phyloP scores from a whole-genome alignment of 768 basidiomycete genomes.

The Tephrocybe rancida region DNA sequence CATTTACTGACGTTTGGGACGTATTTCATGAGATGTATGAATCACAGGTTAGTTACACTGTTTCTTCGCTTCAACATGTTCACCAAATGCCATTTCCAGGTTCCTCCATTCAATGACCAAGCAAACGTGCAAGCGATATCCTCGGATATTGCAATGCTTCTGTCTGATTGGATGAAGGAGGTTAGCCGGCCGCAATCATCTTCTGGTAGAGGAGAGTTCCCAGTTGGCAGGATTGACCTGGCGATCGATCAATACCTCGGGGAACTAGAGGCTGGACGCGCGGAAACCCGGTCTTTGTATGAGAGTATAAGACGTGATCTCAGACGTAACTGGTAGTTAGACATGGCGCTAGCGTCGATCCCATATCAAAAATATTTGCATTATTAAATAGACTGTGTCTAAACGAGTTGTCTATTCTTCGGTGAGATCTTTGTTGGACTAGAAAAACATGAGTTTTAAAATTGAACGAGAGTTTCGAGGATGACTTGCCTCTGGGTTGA shows the following conservation, averaged over 20 bases:
- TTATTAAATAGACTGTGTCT: no score
- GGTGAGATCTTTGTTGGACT: slow-evolving; percentile 71
- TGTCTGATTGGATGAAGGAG: slow-evolving; percentile 80
- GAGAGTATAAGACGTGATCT: slow-evolving; percentile 74
- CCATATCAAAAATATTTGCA: slow-evolving; percentile 1
- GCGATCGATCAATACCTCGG: slow-evolving; percentile 75
- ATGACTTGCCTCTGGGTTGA: slow-evolving; percentile 66
- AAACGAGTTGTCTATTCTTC: slow-evolving; percentile 24
- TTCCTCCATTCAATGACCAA: slow-evolving; percentile 84
- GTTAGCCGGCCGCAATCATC: slow-evolving; percentile 73
- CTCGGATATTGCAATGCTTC: slow-evolving; percentile 78
- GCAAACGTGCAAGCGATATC: slow-evolving; percentile 79
- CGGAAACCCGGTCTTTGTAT: slow-evolving; percentile 65
- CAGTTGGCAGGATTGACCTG: slow-evolving; percentile 74
- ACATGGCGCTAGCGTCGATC: background rate
- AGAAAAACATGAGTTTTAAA: slow-evolving; percentile 4
- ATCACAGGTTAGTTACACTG: slow-evolving; percentile 67
- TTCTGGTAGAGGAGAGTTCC: slow-evolving; percentile 65
- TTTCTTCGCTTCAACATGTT: background rate
- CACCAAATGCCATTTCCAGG: slow-evolving; percentile 37
- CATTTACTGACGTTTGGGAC: slow-evolving; percentile 83
- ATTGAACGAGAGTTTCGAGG: background rate
- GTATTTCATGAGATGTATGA: slow-evolving; percentile 86
- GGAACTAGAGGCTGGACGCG: slow-evolving; percentile 64
- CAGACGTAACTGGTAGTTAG: slow-evolving; percentile 65